Conservation (phyloP, 108 stramenopile genomes). For the Fragilaria radians region DNA sequence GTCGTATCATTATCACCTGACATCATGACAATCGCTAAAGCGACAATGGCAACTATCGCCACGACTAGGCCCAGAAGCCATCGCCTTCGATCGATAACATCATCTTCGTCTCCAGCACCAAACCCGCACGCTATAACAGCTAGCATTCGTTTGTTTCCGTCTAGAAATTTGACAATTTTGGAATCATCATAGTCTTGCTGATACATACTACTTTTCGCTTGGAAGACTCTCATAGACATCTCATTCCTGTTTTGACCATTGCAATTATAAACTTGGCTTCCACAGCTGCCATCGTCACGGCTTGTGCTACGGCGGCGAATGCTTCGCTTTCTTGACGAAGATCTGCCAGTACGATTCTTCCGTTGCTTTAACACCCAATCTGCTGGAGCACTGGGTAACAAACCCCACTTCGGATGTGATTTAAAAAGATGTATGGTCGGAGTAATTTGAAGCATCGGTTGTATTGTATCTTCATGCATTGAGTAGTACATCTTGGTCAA, state of each 20-base stretch:
- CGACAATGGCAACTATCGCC: constrained; percentile 29
- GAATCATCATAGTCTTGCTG: background rate
- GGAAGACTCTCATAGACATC: constrained; percentile 3
- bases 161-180: constrained; percentile 8
- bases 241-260: constrained; percentile 1
- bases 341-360: constrained; percentile 49
- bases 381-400: constrained; percentile 38
- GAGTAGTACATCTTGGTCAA: constrained; percentile 53
- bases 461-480: constrained; percentile 2
- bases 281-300: constrained; percentile 2
- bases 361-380: constrained; percentile 68
- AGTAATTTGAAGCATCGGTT: constrained; percentile 13
- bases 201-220: background rate
- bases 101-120: constrained; percentile 42
- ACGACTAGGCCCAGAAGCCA: constrained; percentile 28
- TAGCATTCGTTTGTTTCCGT: constrained; percentile 10
- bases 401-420: constrained; percentile 49
- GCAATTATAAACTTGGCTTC: background rate
- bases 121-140: constrained; percentile 57
- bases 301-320: constrained; percentile 21
- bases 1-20: too few relatives aligned
- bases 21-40: constrained; percentile 12
- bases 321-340: too few relatives aligned
- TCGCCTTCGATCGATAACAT: constrained; percentile 21
- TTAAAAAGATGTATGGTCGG: constrained; percentile 46